A percentile compares a stretch with the other conserved stretches of the same genome.
Conservation (phyloP, 108 stramenopile species). For the Nitzschia putrida region DNA sequence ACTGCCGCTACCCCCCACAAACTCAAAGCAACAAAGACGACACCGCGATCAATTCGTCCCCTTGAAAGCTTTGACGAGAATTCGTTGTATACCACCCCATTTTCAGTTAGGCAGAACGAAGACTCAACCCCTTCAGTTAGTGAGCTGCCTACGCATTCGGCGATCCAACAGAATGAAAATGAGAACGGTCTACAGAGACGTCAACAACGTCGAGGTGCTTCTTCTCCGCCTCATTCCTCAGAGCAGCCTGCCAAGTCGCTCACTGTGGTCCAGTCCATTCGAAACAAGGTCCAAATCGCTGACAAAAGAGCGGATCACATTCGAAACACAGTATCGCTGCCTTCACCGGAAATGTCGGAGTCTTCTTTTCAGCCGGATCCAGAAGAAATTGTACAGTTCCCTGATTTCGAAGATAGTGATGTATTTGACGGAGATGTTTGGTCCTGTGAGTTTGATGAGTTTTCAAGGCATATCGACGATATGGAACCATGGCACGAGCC, state of each 20-base stretch:
- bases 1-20: conserved; percentile 15
- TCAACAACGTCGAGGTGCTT: too few relatives aligned
- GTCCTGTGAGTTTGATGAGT: conserved; percentile 32
- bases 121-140: too few relatives aligned
- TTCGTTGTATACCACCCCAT: conserved; percentile 38
- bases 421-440: conserved; percentile 24
- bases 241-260: too few relatives aligned
- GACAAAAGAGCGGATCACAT: neutral
- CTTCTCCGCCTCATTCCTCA: too few relatives aligned
- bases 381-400: neutral
- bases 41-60: neutral
- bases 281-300: neutral
- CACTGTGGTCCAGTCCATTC: too few relatives aligned
- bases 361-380: neutral
- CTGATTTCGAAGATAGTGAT: conserved; percentile 4
- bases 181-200: too few relatives aligned
- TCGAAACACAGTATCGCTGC: conserved; percentile 9
- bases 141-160: too few relatives aligned
- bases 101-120: conserved; percentile 17
- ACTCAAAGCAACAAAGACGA: neutral
- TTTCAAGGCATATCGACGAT: conserved; percentile 12
- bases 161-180: too few relatives aligned
- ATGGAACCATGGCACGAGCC: conserved; percentile 10
- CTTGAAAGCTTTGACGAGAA: conserved; percentile 43
- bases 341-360: neutral